Percentiles rank a stretch among this genome's conserved stretches.
Conservation (phyloP, 208 protist genomes). For the Acanthamoeba healyi region DNA sequence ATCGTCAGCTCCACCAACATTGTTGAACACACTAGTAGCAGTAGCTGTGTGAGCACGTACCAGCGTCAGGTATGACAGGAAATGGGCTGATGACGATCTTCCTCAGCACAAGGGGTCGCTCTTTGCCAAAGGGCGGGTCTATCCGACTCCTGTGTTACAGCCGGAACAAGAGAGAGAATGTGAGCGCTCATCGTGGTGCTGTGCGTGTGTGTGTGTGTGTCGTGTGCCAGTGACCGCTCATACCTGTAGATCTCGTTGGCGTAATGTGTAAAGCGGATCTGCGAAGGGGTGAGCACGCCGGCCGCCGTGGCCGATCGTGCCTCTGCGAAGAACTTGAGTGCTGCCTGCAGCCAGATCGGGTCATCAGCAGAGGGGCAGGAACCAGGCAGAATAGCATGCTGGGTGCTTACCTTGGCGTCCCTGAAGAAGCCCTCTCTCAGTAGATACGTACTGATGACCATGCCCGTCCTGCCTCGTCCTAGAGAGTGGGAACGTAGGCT, state of each 20-base stretch:
- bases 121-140: constrained; percentile 14
- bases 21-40: no score
- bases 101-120: constrained; percentile 34
- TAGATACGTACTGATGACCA: constrained; percentile 73
- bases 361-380: neutral
- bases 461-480: constrained; percentile 78
- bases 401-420: constrained; percentile 7
- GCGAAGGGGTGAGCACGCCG: constrained; percentile 44
- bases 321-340: constrained; percentile 64
- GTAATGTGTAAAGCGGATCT: constrained; percentile 44
- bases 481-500: neutral
- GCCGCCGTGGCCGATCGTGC: constrained; percentile 51
- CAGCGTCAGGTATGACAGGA: neutral
- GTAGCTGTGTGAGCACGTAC: no score
- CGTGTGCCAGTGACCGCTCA: neutral
- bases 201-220: neutral
- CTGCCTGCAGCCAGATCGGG: constrained; percentile 9
- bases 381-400: neutral
- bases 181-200: no score
- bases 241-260: constrained; percentile 61
- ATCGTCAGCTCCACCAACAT: no score
- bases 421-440: constrained; percentile 52
- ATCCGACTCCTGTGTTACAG: neutral
- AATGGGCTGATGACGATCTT: constrained; percentile 51
- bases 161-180: neutral